Base-by-base conservation (phyloP, 257 asterid species). In the Ophiorrhiza pumila region DNA sequence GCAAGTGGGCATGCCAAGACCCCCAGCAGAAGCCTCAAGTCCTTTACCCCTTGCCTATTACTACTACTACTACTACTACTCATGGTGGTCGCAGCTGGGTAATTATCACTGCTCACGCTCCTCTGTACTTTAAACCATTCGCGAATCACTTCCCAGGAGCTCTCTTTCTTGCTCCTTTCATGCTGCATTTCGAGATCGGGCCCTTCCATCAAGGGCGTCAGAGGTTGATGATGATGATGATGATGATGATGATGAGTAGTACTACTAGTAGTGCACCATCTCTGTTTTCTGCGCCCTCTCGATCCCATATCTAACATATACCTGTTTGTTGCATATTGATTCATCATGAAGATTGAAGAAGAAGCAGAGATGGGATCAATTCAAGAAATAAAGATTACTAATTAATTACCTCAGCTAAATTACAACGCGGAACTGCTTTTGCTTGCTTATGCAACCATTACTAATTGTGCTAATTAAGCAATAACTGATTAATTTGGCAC, bases 1-100 rank as follows among this genome's bases (percentile, higher is more conserved):
- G 92, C 96, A 7, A 90, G 94, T 1, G 96, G 96, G 79, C 96
- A 90, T 14, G 91, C 96, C 77, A 90, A 42, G 43, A 90, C 97
- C 71, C 95, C 97, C 50, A 90, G 90, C 74, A 90, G 62, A 34
- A 90, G 93, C 74, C 91, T 84, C 73, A 90, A 67, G 81, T 90
- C 96, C n/a, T n/a, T n/a, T n/a, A n/a, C n/a, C n/a, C n/a, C n/a
- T 39, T 81, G 96, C 60, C 65, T 73, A 61, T 84, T 82, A 7
- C 86, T 84, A 0, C 89, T 86, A 17, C 74, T 70, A 45, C 80
- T 57, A 23, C 77, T 20, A 46, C 14, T 15, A 46, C 52, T 46
- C 20, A 8, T 47, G 53, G 10, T 18, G 57, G 15, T 50, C 25
- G 4, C 25, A 10, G 23, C 8, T 31, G n/a, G 29, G 13, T 25